Base-by-base conservation (phyloP, 2,329 filamentous ascomycete genomes). In the Ilyonectria mors-panacis region DNA sequence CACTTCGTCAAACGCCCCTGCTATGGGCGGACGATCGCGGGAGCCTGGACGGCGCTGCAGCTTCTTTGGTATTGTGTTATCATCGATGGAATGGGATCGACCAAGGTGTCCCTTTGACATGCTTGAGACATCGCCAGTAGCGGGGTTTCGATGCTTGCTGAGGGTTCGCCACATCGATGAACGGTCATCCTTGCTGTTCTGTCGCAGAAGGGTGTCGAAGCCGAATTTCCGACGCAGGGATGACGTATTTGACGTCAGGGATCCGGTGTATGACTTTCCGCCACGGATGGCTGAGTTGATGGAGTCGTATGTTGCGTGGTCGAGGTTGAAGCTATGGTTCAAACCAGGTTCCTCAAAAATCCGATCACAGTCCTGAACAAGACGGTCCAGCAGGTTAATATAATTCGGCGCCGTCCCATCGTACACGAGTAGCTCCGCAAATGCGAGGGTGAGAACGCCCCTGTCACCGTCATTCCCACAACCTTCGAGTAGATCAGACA, bases 391-490 rank as follows among this genome's bases (percentile, higher is more conserved):
- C 15, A 98, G 84, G 62, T 95, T 96, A 73, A 98, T 95, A 78
- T 95, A 96, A 69, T 94, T 89, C 66, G 93, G 91, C 2, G 94
- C 90, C 67, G 91, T 90, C 7, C 91, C 92, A 65, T 94, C 92
- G 5, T 91, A 88, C 2, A 96, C 92, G 7, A 98, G 84, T 57
- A 98, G 86, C 78, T 98, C 94, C 0, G 94, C 92, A 83, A 98
- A 98, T 1, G 94, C 93, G 50, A 94, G 89, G 0, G 94, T 98
- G 73, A 98, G 82, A 23, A 94, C 93, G 55, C 95, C 95, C 54
- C 95, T 89, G 78, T 98, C 95, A 35, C 94, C 93, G 77, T 98
- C 95, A 75, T 97, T 97, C 57, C 92, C 92, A 72, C 94, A 97
- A 3, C 94, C 94, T 70, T 97, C 94, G 7, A 98, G 87, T 33